A percentile compares a stretch with the other conserved stretches of the same genome.
These are phyloP conservation scores for Eragrostis nindensis DNA, from an alignment of 176 grass and related monocot species.

Conservation along the genomic window DNA sequence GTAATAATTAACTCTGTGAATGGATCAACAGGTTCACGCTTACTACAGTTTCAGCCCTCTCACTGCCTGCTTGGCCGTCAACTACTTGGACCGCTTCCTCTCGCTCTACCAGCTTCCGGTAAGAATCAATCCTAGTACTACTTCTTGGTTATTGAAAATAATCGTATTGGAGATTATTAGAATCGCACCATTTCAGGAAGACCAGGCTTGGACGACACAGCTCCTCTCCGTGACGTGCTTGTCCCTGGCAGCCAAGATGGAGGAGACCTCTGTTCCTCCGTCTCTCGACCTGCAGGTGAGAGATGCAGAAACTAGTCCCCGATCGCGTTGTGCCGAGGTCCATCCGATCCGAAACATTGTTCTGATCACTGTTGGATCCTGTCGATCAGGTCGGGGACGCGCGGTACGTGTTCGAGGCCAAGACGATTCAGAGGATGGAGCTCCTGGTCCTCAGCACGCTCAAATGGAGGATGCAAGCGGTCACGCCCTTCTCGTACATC, in stretches of 20 bases:
- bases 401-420: slow-evolving; percentile 88
- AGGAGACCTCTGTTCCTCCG: slow-evolving; percentile 72
- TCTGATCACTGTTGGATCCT: slow-evolving; percentile 10
- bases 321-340: neutral
- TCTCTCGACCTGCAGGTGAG: slow-evolving; percentile 91
- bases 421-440: slow-evolving; percentile 96
- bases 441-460: slow-evolving; percentile 87
- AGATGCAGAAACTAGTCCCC: neutral
- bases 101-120: slow-evolving; percentile 83
- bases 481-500: slow-evolving; percentile 93
- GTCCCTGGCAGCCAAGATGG: slow-evolving; percentile 98
- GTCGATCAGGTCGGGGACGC: slow-evolving; percentile 60
- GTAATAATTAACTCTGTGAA: neutral
- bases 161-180: no score
- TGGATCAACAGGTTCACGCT: slow-evolving; percentile 65
- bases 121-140: slow-evolving; percentile 23
- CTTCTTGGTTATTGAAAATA: neutral
- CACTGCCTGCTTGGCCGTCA: slow-evolving; percentile 66
- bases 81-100: slow-evolving; percentile 99
- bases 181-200: slow-evolving; percentile 70
- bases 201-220: slow-evolving; percentile 82
- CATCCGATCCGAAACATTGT: slow-evolving; percentile 17
- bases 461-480: slow-evolving; percentile 96
- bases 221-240: slow-evolving; percentile 87
- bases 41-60: slow-evolving; percentile 77